These are phyloP conservation scores for Plantago coronopus DNA, from an alignment of 305 asterid species.

Conservation along the genomic window DNA sequence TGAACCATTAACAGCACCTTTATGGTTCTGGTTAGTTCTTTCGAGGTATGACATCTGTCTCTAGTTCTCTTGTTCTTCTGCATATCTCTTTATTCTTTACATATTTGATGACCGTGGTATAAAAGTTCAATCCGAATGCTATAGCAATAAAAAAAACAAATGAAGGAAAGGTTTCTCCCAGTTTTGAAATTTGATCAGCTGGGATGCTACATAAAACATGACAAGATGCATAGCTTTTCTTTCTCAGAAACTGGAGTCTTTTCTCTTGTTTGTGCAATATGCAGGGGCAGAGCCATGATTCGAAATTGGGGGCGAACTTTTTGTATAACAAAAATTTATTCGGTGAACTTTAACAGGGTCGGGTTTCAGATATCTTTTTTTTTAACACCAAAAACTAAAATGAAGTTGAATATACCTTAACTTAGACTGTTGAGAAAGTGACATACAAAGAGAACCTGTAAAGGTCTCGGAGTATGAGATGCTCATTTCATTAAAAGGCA, in stretches of 20 bases:
- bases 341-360: too few species aligned
- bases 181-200: conserved; percentile 16
- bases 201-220: conserved; percentile 17
- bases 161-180: conserved; percentile 28
- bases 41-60: conserved; percentile 16
- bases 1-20: not conserved
- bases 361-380: too few species aligned
- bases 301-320: conserved; percentile 16
- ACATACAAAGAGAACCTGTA: too few species aligned
- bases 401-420: too few species aligned
- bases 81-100: conserved; percentile 16
- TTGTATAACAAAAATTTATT: too few species aligned
- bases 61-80: conserved; percentile 21
- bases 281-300: too few species aligned
- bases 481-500: too few species aligned
- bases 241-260: conserved; percentile 25
- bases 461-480: too few species aligned
- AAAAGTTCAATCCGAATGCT: conserved; percentile 21
- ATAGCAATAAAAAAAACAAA: conserved; percentile 15
- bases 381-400: too few species aligned
- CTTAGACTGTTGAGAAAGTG: too few species aligned
- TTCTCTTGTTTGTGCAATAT: conserved; percentile 20
- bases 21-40: not conserved
- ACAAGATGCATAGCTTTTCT: conserved; percentile 16
- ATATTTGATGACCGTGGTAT: conserved; percentile 17